Base-by-base conservation (phyloP, 164 flowering plant species). In the Liquidambar formosana region DNA sequence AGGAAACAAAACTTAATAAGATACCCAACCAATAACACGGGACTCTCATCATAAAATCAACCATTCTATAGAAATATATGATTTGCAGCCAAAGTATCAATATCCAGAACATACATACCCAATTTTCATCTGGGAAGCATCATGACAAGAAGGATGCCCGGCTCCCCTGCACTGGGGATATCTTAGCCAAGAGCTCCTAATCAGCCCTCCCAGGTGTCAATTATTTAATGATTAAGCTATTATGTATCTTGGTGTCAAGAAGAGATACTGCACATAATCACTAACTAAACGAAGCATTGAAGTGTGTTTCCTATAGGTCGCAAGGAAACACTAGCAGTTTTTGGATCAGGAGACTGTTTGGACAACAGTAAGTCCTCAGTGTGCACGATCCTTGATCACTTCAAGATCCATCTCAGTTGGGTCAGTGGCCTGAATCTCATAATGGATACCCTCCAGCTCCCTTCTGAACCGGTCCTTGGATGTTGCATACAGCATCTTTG, bases 371-470 rank as follows among this genome's bases (percentile, higher is more conserved):
- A 33, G 41, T 33, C 41, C 41, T 33, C 41, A 73, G 57, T 71
- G 57, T 33, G 92, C 94, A 45, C 97, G 88, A 47, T 90, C 93
- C 64, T 74, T 74, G 54, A 90, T 72, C 78, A 87, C 91, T 49
- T 88, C 92, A 46, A 92, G 78, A 44, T 86, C 92, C 95, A 92
- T 85, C 70, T 92, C 97, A 15, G 89, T 80, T 16, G 93, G 86
- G 64, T 90, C 97, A 46, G 97, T 90, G 15, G 97, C 97, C 76
- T 92, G 97, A 61, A 92, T 80, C 72, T 92, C 97, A 51, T 86
- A 86, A 64, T 87, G 93, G 63, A 90, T 75, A 21, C 97, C 95
- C 27, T 84, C 83, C 38, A 92, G 82, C 73, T 79, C 90, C 66
- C 90, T 77, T 47, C 92, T 76, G 76, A 92, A 80, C 72, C 88